phyloP scores from a whole-genome alignment of 345 rosid genomes.

The Brassica incana region DNA sequence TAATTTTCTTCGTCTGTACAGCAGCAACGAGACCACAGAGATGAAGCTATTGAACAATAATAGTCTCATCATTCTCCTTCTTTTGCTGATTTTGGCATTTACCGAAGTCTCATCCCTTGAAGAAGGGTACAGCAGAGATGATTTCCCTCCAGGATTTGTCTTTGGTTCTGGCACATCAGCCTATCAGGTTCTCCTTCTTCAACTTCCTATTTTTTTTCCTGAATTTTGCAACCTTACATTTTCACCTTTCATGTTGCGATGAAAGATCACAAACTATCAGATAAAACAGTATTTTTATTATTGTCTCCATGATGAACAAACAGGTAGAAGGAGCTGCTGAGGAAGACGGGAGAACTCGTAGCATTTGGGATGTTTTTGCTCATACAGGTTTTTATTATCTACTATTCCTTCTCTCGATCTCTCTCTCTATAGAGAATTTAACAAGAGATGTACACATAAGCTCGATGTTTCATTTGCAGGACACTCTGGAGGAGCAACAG shows the following conservation, averaged over 20 bases:
- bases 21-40: constrained; percentile 3
- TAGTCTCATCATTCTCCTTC: constrained; percentile 31
- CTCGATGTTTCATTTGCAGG: constrained; percentile 36
- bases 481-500: constrained; percentile 39
- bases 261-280: not conserved
- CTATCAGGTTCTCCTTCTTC: constrained; percentile 46
- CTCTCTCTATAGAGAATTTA: not conserved
- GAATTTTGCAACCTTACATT: not conserved
- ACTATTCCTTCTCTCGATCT: not conserved
- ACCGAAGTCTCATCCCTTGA: constrained; percentile 30
- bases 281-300: constrained; percentile 1
- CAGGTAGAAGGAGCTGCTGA: constrained; percentile 66
- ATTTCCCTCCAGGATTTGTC: constrained; percentile 60
- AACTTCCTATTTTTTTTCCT: not conserved
- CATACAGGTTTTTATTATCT: constrained; percentile 42
- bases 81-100: constrained; percentile 18
- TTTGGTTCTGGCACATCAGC: constrained; percentile 66
- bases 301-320: not conserved
- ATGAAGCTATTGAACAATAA: constrained; percentile 12
- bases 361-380: constrained; percentile 62
- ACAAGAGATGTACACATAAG: not conserved
- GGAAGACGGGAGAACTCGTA: constrained; percentile 61
- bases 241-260: not conserved
- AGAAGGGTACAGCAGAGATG: constrained; percentile 42
- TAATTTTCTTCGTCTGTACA: not conserved